phyloP scores from a whole-genome alignment of 306 rosid genomes.

The Carpinus fangiana region DNA sequence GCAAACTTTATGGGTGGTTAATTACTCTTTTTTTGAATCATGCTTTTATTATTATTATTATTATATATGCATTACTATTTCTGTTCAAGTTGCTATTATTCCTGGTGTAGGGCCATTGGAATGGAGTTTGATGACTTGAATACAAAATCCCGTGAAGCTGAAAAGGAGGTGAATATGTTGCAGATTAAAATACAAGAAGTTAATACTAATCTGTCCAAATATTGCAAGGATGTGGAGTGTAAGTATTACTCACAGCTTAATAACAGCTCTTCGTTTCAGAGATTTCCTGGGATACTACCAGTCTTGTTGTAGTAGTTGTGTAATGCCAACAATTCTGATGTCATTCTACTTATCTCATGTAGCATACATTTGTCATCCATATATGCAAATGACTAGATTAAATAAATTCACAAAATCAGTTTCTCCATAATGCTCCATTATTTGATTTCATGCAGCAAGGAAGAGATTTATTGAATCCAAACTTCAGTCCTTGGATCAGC shows the following conservation, averaged over 20 bases:
- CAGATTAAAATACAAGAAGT: constrained; percentile 76
- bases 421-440: constrained; percentile 8
- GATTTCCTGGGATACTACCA: constrained; percentile 10
- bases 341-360: constrained; percentile 10
- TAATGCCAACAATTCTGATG: constrained; percentile 1
- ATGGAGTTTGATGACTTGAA: constrained; percentile 72
- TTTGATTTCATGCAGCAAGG: constrained; percentile 62
- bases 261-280: constrained; percentile 12
- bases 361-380: constrained; percentile 1
- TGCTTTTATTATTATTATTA: too few relatives aligned
- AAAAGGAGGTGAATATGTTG: constrained; percentile 79
- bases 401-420: background rate
- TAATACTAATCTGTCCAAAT: constrained; percentile 57
- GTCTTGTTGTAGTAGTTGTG: constrained; percentile 19
- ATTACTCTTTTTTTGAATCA: background rate
- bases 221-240: constrained; percentile 81
- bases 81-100: constrained; percentile 22
- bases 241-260: constrained; percentile 38
- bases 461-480: constrained; percentile 78
- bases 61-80: constrained; percentile 1
- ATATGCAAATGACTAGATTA: background rate
- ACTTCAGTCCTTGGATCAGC: constrained; percentile 72
- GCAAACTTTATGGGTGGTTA: background rate
- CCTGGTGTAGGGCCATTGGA: constrained; percentile 50
- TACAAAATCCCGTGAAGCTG: constrained; percentile 71